These are phyloP conservation scores for Castanea crenata DNA, from an alignment of 306 rosid species.

Conservation along the genomic window DNA sequence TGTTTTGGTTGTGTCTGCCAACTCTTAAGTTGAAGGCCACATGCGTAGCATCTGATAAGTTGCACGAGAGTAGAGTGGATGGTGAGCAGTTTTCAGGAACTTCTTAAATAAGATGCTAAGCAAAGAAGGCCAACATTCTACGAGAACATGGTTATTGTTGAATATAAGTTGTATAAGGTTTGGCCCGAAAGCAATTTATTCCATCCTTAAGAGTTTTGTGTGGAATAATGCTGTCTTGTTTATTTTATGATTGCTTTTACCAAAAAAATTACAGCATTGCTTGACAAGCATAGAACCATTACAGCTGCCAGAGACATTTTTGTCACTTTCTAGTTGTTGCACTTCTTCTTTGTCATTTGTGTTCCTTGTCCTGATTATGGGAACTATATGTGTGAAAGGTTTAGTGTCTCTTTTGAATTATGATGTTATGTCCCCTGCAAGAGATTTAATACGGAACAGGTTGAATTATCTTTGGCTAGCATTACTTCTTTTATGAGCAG, in stretches of 20 bases:
- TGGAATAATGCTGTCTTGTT: background rate
- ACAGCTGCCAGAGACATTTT: background rate
- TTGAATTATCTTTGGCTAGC: background rate
- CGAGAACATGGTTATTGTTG: background rate
- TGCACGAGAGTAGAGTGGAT: background rate
- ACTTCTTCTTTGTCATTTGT: background rate
- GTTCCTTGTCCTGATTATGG: background rate
- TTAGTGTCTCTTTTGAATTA: background rate
- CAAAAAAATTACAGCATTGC: background rate
- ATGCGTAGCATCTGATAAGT: background rate
- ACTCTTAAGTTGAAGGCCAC: background rate
- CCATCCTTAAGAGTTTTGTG: background rate
- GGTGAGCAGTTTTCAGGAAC: background rate
- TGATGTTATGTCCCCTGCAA: background rate
- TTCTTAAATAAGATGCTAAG: constrained; percentile 6
- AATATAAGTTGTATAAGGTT: background rate
- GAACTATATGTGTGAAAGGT: background rate
- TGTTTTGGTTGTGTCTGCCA: background rate
- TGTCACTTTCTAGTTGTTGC: constrained; percentile 2
- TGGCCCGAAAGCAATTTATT: background rate
- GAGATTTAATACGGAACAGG: background rate
- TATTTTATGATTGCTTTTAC: background rate
- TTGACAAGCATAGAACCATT: constrained; percentile 5
- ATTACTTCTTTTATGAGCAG: background rate
- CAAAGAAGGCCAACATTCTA: constrained; percentile 6